Conservation (phyloP, 306 rosid species). For the Sechiopsis laciniata region DNA sequence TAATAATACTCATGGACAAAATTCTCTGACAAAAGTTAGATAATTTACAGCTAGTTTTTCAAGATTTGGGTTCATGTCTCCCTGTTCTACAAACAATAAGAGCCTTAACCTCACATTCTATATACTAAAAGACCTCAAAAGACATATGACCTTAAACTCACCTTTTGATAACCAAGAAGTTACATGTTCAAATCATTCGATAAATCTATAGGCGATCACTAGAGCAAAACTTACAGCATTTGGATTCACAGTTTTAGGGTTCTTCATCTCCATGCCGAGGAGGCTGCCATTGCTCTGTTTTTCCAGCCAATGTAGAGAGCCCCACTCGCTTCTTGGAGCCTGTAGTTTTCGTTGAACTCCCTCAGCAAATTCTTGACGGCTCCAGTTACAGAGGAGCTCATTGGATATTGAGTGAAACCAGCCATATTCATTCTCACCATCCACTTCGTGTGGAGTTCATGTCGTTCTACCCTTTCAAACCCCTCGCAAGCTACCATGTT, state of each 20-base stretch:
- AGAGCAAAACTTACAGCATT: slow-evolving; percentile 25
- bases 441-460: slow-evolving; percentile 81
- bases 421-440: slow-evolving; percentile 70
- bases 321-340: slow-evolving; percentile 37
- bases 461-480: slow-evolving; percentile 79
- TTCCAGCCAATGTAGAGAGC: slow-evolving; percentile 75
- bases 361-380: slow-evolving; percentile 42
- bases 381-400: slow-evolving; percentile 42
- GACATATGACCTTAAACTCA: too few species aligned
- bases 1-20: background rate
- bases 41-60: slow-evolving; percentile 12
- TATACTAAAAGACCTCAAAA: too few species aligned
- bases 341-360: slow-evolving; percentile 44
- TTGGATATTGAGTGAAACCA: slow-evolving; percentile 48
- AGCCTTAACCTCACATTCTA: background rate
- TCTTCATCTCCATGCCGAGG: slow-evolving; percentile 71
- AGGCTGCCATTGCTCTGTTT: slow-evolving; percentile 50
- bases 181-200: too few species aligned
- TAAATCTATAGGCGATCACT: background rate
- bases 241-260: background rate
- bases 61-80: background rate
- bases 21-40: slow-evolving; percentile 8
- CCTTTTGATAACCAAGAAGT: too few species aligned
- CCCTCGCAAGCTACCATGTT: slow-evolving; percentile 94
- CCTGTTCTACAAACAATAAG: slow-evolving; percentile 13